These are phyloP conservation scores for Prillingera fragicola DNA, from an alignment of 1,284 basidiomycete species.

Conservation along the genomic window DNA sequence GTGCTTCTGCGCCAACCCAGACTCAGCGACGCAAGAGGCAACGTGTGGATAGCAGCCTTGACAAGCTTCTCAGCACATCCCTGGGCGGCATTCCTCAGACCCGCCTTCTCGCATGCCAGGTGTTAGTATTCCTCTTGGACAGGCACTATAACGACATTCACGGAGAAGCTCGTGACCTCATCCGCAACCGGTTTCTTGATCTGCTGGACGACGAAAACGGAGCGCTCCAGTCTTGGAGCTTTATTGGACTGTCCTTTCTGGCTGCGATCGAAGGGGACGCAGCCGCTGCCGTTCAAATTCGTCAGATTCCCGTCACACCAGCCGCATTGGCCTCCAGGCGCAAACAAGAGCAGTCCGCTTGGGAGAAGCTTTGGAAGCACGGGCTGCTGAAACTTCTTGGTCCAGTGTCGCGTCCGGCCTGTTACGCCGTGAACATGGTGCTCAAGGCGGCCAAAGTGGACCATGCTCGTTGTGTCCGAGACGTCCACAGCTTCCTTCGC, in stretches of 20 bases:
- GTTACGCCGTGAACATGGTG: slow-evolving; percentile 62
- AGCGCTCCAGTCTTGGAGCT: slow-evolving; percentile 70
- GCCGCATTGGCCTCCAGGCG: slow-evolving; percentile 3
- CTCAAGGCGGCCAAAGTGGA: slow-evolving; percentile 53
- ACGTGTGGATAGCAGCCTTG: slow-evolving; percentile 52
- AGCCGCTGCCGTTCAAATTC: neutral
- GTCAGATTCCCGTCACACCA: slow-evolving; percentile 22
- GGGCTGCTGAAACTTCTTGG: slow-evolving; percentile 66
- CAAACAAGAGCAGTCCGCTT: slow-evolving; percentile 44
- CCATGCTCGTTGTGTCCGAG: slow-evolving; percentile 56
- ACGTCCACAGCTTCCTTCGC: slow-evolving; percentile 68
- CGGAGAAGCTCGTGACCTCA: slow-evolving; percentile 54
- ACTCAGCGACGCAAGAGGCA: slow-evolving; percentile 55
- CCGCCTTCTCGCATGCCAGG: slow-evolving; percentile 60
- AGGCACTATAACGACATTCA: slow-evolving; percentile 64
- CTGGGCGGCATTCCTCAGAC: slow-evolving; percentile 35
- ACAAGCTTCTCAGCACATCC: slow-evolving; percentile 56
- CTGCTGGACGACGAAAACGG: slow-evolving; percentile 63
- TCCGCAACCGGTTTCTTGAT: slow-evolving; percentile 57
- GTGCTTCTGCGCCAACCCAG: neutral
- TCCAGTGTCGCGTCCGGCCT: slow-evolving; percentile 72
- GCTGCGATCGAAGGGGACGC: slow-evolving; percentile 20
- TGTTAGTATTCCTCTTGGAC: slow-evolving; percentile 76
- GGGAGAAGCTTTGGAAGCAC: slow-evolving; percentile 75
- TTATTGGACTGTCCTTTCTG: slow-evolving; percentile 64